Percentiles rank a stretch among this genome's conserved stretches.
Evolutionary conservation across 1,139 yeast species (phyloP).

Genomic region (Pichia sp.): DNA sequence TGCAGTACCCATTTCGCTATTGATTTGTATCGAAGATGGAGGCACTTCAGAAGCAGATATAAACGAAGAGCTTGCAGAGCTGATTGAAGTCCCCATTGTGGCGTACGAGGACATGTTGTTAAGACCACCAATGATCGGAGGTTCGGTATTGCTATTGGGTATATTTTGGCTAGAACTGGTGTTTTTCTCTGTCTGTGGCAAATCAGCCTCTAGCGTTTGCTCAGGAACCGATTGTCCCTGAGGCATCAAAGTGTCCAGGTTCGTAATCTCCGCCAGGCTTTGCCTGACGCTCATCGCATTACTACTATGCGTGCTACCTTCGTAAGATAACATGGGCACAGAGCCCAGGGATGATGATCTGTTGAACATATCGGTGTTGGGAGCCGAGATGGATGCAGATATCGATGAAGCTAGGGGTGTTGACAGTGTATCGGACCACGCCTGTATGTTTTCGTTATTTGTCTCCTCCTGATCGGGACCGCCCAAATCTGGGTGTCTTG

Average conservation of each 20-base stretch:
- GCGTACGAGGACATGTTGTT: not conserved
- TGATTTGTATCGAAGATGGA: constrained; percentile 2
- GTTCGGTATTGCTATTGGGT: not conserved
- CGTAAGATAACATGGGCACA: not conserved
- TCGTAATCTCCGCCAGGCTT: not conserved
- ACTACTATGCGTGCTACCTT: not conserved
- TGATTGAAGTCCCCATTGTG: constrained; percentile 2
- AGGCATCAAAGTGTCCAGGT: not conserved
- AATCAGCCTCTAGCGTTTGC: not conserved
- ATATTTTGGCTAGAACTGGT: not conserved
- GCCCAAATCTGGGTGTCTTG: not conserved
- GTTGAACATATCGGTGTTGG: not conserved
- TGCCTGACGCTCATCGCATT: not conserved
- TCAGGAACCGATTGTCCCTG: not conserved
- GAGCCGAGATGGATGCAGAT: not conserved
- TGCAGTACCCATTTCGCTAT: not conserved
- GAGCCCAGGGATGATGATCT: not conserved
- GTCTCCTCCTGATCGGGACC: not conserved
- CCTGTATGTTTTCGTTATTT: not conserved
- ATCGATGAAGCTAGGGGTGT: not conserved
- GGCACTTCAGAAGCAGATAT: not conserved
- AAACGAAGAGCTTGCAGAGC: constrained; percentile 4
- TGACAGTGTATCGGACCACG: not conserved
- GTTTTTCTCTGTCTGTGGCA: not conserved
- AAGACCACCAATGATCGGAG: not conserved